Base-by-base conservation (phyloP, 2,329 filamentous ascomycete genomes). In the Aspergillus udagawae region DNA sequence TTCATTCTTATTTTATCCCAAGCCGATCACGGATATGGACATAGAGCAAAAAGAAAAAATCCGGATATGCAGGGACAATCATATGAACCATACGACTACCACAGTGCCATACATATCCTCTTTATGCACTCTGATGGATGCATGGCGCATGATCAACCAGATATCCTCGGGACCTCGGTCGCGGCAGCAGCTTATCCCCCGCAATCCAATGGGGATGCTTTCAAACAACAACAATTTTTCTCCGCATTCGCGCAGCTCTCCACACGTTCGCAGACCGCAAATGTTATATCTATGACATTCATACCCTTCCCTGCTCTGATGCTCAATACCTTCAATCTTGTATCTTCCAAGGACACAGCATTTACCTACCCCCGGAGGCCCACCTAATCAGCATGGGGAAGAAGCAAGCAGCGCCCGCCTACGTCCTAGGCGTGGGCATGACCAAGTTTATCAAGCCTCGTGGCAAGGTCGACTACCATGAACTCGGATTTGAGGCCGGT, bases 391-490 rank as follows among this genome's bases (percentile, higher is more conserved):
- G 52, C 60, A 83, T 84, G 81, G 77, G 75, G 63, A 78, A 80
- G 65, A 81, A 82, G 64, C 65, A 74, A 69, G 70, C 72, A 55
- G 77, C 80, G 61, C 82, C 82, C 66, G 82, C 82, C 81, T 97
- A 97, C 82, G 90, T 97, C 72, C 86, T 97, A 60, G 93, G 93
- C 80, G 94, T 97, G 66, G 93, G 93, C 79, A 94, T 97, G 91
- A 97, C 93, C 79, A 96, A 96, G 78, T 97, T 97, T 84, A 93
- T 97, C 84, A 97, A 97, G 81, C 92, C 92, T 45, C 86, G 92
- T 56, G 91, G 91, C 73, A 93, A 93, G 74, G 90, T 96, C 63
- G 92, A 96, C 79, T 97, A 97, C 79, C 91, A 91, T 7, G 92
- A 96, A 73, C 86, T 97, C 25, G 92, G 92, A 56, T 97, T 92